Evolutionary conservation across 441 rosid genomes (phyloP).

Genomic region (Gossypium laxum): DNA sequence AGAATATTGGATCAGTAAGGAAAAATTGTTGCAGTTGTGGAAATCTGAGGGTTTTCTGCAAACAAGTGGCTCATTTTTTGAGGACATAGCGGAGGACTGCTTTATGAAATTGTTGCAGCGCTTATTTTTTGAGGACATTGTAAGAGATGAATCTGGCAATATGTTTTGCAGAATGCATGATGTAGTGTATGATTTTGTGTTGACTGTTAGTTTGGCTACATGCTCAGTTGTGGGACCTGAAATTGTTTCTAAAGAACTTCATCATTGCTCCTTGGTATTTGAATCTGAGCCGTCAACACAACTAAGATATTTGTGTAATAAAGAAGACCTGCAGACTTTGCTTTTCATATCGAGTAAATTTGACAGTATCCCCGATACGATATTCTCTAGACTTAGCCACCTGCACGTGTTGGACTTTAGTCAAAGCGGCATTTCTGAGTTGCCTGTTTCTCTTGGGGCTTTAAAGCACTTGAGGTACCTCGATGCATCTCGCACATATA

Average conservation of each 20-base stretch:
- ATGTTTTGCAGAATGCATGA: constrained; percentile 25
- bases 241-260: background rate
- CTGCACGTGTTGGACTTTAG: constrained; percentile 13
- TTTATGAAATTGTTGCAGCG: constrained; percentile 12
- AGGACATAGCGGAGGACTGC: constrained; percentile 17
- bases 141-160: constrained; percentile 16
- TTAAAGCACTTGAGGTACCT: constrained; percentile 16
- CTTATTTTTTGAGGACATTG: constrained; percentile 22
- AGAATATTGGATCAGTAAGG: background rate
- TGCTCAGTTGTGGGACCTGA: background rate
- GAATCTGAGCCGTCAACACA: background rate
- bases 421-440: background rate
- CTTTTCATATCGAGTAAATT: constrained; percentile 3
- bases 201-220: background rate
- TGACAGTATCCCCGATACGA: background rate
- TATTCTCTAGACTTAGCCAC: constrained; percentile 7
- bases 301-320: constrained; percentile 9
- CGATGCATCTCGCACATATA: constrained; percentile 15
- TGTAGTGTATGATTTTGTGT: constrained; percentile 24
- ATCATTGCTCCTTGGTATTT: constrained; percentile 2
- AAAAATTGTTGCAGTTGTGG: constrained; percentile 8
- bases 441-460: constrained; percentile 12
- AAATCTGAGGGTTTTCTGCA: constrained; percentile 11
- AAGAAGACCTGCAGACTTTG: constrained; percentile 7
- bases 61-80: background rate